Base-by-base conservation (phyloP, 495 filamentous ascomycete genomes). In the Hypomontagnella monticulosa region DNA sequence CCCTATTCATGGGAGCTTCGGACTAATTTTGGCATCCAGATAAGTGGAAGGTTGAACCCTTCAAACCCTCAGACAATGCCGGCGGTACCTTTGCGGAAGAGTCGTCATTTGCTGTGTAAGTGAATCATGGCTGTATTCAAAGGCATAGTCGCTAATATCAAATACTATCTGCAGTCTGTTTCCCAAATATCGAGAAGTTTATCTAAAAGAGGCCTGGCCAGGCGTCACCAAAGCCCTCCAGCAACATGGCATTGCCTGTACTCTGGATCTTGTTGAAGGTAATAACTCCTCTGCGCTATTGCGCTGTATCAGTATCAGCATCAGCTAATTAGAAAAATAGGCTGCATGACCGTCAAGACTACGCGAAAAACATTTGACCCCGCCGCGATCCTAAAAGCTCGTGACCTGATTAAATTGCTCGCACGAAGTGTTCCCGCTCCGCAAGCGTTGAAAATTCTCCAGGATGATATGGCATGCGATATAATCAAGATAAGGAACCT, bases 181-280 rank as follows among this genome's bases (percentile, higher is more conserved):
- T 78, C 95, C 95, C 43, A 97, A 97, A 79, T 99, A 99, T 79
- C 91, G 96, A 60, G 95, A 99, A 83, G 83, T 89, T 36, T 98
- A 98, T 37, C 46, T 69, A 0, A 69, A 69, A 44, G 89, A 95
- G 78, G 90, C 93, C 70, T 99, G 95, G 95, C 93, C 95, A 1
- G 77, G 85, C 11, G 78, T 88, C 34, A 98, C 93, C 9, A 33
- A 53, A 14, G 49, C 49, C 18, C 49, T 53, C 34, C 49, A 53
- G 14, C 49, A 53, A 27, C 49, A 53, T 27, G 49, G 49, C 33
- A 53, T 53, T 33, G 49, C 49, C 10, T 53, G 49, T 71, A 91
- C 89, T 15, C 86, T 99, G 16, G 94, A 99, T 84, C 84, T 98
- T 73, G 90, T 98, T 4, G 93, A 97, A 75, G 95, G 95, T 67